A percentile compares a stretch with the other conserved stretches of the same genome.
Evolutionary conservation across 2,329 filamentous ascomycete species (phyloP).

Genomic region (Xylaria sp.): DNA sequence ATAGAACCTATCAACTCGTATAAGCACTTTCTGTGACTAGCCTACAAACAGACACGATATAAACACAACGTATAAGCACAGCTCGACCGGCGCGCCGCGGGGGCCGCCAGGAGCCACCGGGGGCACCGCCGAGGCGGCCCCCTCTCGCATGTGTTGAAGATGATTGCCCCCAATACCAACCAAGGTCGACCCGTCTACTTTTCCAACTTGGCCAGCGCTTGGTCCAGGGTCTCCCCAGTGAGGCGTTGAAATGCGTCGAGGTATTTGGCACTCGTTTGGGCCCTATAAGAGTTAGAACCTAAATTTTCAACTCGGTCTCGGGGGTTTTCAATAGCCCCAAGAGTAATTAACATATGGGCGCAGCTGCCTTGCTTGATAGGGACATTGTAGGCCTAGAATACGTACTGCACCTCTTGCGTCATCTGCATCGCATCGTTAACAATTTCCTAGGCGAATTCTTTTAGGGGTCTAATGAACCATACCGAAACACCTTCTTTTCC

Average conservation of each 20-base stretch:
- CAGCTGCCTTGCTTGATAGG: neutral
- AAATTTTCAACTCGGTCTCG: neutral
- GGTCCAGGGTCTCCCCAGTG: constrained; percentile 24
- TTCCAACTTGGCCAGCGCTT: constrained; percentile 24
- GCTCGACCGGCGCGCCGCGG: too few relatives aligned
- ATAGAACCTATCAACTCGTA: neutral
- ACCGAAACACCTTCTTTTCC: constrained; percentile 69
- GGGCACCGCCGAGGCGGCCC: constrained; percentile 1
- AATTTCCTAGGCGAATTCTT: neutral
- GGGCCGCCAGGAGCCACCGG: too few relatives aligned
- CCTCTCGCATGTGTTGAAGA: neutral
- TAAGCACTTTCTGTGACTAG: neutral
- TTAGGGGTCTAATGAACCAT: neutral
- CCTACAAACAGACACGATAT: neutral
- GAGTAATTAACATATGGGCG: neutral
- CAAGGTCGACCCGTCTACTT: neutral
- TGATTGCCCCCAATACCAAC: neutral
- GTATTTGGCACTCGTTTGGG: constrained; percentile 29
- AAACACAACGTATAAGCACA: neutral
- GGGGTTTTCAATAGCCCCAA: too few relatives aligned
- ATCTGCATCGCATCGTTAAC: constrained; percentile 20
- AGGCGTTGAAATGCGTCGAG: constrained; percentile 28
- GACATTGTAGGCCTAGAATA: neutral
- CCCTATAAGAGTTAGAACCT: constrained; percentile 6
- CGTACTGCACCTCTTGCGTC: constrained; percentile 26